These are phyloP conservation scores for Apiospora marii DNA, from an alignment of 2,329 filamentous ascomycete genomes.

Conservation along the genomic window DNA sequence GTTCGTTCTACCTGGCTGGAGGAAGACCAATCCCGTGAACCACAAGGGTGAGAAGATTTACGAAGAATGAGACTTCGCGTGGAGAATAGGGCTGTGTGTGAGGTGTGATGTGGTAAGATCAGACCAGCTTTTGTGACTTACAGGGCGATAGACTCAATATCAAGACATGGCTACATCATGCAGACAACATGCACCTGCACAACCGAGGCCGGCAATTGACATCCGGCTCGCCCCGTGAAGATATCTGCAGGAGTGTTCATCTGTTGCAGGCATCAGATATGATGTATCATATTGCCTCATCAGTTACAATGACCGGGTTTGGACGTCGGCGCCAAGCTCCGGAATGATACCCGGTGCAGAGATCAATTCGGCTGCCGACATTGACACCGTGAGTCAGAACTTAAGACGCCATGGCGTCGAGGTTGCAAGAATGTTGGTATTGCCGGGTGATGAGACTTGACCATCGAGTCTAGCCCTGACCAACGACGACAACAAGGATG, in stretches of 20 bases:
- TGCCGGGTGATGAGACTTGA: background rate
- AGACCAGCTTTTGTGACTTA: conserved; percentile 4
- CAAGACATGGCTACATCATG: background rate
- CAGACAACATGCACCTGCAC: background rate
- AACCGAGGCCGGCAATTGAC: background rate
- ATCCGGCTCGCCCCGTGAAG: conserved; percentile 11
- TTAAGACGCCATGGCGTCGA: background rate
- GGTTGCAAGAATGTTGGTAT: background rate
- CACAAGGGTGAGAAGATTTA: conserved; percentile 24
- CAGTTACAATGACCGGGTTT: background rate
- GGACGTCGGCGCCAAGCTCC: background rate
- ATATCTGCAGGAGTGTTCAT: background rate
- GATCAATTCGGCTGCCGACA: background rate
- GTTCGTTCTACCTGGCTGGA: conserved; percentile 60
- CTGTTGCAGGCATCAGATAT: background rate
- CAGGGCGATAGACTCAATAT: background rate
- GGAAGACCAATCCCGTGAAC: conserved; percentile 20
- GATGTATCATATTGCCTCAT: background rate
- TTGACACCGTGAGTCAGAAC: background rate
- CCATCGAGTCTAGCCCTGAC: background rate
- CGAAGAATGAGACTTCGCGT: background rate
- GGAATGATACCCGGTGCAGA: conserved; percentile 1
- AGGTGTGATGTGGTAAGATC: conserved; percentile 8
- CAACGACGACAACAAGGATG: background rate
- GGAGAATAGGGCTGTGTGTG: background rate